Conservation (phyloP, 2,329 filamentous ascomycete genomes). For the Botrytis galanthina region DNA sequence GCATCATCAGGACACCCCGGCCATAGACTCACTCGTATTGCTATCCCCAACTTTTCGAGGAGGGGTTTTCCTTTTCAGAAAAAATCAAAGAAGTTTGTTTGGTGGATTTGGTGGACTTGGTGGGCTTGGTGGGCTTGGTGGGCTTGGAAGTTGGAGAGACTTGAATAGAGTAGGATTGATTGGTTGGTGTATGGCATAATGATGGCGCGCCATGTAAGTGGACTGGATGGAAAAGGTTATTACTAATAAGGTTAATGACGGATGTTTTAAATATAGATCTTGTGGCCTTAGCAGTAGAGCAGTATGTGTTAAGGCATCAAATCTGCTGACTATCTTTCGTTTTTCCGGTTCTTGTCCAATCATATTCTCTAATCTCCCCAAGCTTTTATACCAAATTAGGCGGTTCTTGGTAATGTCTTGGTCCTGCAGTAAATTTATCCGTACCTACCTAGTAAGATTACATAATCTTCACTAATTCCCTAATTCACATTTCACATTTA, state of each 20-base stretch:
- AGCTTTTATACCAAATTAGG: neutral
- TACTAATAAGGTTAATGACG: neutral
- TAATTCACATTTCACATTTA: neutral
- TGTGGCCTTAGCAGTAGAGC: neutral
- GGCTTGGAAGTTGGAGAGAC: too few relatives aligned
- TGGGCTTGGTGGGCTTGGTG: neutral
- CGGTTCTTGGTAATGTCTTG: neutral
- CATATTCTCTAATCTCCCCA: neutral
- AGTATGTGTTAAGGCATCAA: neutral
- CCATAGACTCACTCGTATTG: neutral
- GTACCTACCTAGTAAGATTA: neutral
- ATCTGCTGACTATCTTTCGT: too few relatives aligned
- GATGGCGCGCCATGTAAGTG: neutral
- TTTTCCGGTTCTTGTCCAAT: neutral
- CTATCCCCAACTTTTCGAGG: neutral
- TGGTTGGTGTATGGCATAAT: neutral
- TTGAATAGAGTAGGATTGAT: neutral
- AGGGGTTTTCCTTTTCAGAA: neutral
- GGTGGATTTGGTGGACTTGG: neutral
- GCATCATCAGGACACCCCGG: neutral
- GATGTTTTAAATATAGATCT: constrained; percentile 8
- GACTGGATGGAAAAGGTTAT: neutral
- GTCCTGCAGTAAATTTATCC: neutral
- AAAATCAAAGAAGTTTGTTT: neutral
- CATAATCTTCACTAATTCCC: neutral